Evolutionary conservation across 2,329 filamentous ascomycete species (phyloP), one percentile per base, ranked within the genome.

Genomic region (Exophiala sp.): DNA sequence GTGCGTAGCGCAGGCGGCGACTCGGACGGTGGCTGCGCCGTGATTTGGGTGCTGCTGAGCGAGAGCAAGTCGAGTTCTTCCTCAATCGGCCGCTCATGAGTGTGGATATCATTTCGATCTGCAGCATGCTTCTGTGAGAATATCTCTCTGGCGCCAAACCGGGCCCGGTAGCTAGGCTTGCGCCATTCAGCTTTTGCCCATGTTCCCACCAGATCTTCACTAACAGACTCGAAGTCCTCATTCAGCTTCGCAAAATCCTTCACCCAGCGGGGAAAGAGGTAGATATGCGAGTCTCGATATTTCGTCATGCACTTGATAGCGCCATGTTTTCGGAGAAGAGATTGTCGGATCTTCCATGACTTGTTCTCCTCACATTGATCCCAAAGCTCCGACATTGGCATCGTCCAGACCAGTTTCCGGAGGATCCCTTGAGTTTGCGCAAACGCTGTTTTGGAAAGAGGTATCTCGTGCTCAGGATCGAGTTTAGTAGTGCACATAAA

Each of bases 161-260:
- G 43, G 16, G 53, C 53, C 18, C 57, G 53, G 46, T 58, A 62
- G 41, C 39, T 38, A 1, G 60, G 56, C 46, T 79, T 74, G 67
- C 97, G 90, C 93, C 93, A 98, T 47, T 83, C 82, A 1, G 91
- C 82, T 66, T 97, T 97, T 27, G 90, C 88, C 89, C 90, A 95
- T 86, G 88, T 95, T 5, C 90, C 89, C 13, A 97, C 74, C 4
- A 96, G 81, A 63, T 97, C 91, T 66, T 97, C 91, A 24, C 86
- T 86, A 41, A 98, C 82, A 48, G 84, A 94, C 61, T 95, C 87
- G 56, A 98, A 80, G 9, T 79, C 82, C 23, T 90, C 84, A 62
- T 96, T 94, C 55, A 78, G 74, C 50, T 80, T 79, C 35, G 94
- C 80, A 66, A 95, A 86, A 46, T 94, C 84, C 62, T 95, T 79